A percentile compares a stretch with the other conserved stretches of the same genome.
Conservation (phyloP, 306 rosid species). For the Lupinus albus region DNA sequence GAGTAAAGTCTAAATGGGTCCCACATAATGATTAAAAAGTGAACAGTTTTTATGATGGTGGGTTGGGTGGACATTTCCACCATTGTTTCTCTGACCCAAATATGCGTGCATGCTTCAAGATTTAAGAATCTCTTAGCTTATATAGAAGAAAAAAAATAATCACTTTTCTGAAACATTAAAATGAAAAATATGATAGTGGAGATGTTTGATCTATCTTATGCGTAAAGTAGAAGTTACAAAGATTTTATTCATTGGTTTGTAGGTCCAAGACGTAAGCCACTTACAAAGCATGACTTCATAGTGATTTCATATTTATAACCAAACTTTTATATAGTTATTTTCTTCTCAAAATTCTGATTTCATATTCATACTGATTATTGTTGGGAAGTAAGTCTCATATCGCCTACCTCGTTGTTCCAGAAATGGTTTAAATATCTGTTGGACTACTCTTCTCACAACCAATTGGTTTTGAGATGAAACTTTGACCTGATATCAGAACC, state of each 20-base stretch:
- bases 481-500: too few relatives aligned
- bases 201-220: conserved; percentile 51
- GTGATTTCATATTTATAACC: conserved; percentile 34
- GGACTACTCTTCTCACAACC: too few relatives aligned
- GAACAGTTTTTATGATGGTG: conserved; percentile 61
- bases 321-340: not conserved
- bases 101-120: conserved; percentile 51
- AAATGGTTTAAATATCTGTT: too few relatives aligned
- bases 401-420: too few relatives aligned
- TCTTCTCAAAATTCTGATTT: not conserved
- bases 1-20: conserved; percentile 80
- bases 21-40: conserved; percentile 62
- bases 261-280: conserved; percentile 58
- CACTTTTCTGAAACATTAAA: conserved; percentile 40
- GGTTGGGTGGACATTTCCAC: conserved; percentile 58
- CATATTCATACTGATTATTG: too few relatives aligned
- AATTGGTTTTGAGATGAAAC: too few relatives aligned
- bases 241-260: conserved; percentile 52
- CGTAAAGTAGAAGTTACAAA: conserved; percentile 77
- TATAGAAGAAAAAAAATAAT: conserved; percentile 40
- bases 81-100: conserved; percentile 68
- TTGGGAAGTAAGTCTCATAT: too few relatives aligned
- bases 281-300: conserved; percentile 85
- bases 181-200: conserved; percentile 43
- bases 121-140: conserved; percentile 48